Base-by-base conservation (phyloP, 2,329 filamentous ascomycete genomes). In the Gnomoniopsis sp. region DNA sequence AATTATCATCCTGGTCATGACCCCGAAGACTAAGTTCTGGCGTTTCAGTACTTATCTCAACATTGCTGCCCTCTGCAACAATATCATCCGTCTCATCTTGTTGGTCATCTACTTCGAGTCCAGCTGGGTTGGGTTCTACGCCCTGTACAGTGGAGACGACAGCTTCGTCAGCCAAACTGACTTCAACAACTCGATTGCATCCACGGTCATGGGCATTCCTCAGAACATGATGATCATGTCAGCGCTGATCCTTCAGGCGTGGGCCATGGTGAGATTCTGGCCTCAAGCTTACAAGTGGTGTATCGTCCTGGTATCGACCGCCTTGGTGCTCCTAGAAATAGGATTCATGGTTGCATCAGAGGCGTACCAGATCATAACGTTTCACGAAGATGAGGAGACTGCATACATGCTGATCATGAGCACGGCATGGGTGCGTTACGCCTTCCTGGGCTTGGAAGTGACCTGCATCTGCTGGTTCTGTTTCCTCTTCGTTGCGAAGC, bases 41-140 rank as follows among this genome's bases (percentile, higher is more conserved):
- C 87, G 87, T 1, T 68, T 78, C 0, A 80, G 90, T 21, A 89
- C 89, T 69, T 67, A 87, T 63, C 76, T 92, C 66, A 91, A 93
- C 68, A 64, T 82, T 21, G 60, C 79, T 23, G 82, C 83, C 15
- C 79, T 96, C 21, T 53, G 82, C 51, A 68, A 86, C 67, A 86
- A 88, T 71, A 74, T 82, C 52, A 70, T 85, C 49, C 86, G 89
- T 59, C 80, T 79, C 67, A 70, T 81, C 17, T 72, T 91, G 6
- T 75, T 85, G 22, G 74, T 77, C 54, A 68, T 84, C 57, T 88
- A 82, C 71, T 87, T 85, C 67, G 81, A 84, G 10, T 85, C 85
- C 2, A 75, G 79, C 3, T 87, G 85, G 65, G 76, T 80, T 65
- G 77, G 86, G 54, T 80, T 87, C 57, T 92, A 91, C 70, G 73